Evolutionary conservation across 257 asterid genomes (phyloP), one percentile per base, ranked within the genome.

Genomic region (Solanum bulbocastanum): DNA sequence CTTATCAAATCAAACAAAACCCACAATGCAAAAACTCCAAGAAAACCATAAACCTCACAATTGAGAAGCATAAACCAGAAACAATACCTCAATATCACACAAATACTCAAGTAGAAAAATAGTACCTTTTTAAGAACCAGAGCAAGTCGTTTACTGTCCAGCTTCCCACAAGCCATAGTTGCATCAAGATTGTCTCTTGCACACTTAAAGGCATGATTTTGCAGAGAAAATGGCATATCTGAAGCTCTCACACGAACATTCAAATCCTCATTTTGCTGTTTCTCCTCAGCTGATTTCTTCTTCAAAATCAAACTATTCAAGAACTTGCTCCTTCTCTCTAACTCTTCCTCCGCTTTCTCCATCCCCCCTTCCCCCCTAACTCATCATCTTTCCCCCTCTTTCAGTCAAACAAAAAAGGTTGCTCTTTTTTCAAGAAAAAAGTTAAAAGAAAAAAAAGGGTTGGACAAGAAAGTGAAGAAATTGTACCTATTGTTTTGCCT

Each of bases 251-350:
- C 94, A 9, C 94, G 90, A 9, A 96, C 92, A 87, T 92, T 93
- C 84, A 89, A 62, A 56, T 89, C 85, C 81, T 89, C 91, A 86
- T 90, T 66, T 83, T 90, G 78, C 44, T 93, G 92, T 27, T 92
- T 90, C 39, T 91, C 89, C 56, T 95, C 94, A 58, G 90, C 90
- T 65, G 90, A 90, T 22, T 91, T 92, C 93, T 92, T 92, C 91
- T 91, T 95, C 91, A 92, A 87, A 83, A 96, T 95, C 83, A 96
- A 91, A 87, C 96, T 92, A 91, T 88, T 94, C 93, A 96, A 91
- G 94, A 95, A 96, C 89, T 91, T 94, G 92, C 98, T 96, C 85
- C 99, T 95, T 88, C 98, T 93, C 91, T 96, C 98, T 89, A 96
- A 73, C 89, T 96, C 99, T 78, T 87, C 90, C 86, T 93, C 98